These are phyloP conservation scores for Diaporthe aspalathi DNA, from an alignment of 2,329 filamentous ascomycete species.

Conservation along the genomic window DNA sequence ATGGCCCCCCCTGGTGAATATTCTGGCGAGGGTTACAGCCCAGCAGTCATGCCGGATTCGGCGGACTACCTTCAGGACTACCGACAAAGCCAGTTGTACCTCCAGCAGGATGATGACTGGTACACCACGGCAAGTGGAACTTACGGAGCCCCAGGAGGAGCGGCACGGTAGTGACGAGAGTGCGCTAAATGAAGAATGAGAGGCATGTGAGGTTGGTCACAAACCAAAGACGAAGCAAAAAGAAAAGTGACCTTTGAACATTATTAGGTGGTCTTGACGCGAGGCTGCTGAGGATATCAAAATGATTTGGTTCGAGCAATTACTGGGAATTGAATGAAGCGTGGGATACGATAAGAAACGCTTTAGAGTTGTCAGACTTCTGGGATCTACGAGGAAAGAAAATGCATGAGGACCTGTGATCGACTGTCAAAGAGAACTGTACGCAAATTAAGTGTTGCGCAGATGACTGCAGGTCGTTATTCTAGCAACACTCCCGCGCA, in stretches of 20 bases:
- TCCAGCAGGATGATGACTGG: conserved; percentile 31
- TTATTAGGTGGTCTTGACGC: no score
- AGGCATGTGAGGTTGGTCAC: no score
- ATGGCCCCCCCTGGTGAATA: conserved; percentile 4
- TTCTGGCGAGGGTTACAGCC: conserved; percentile 18
- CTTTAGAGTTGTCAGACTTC: background rate
- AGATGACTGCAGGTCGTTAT: no score
- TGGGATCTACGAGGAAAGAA: background rate
- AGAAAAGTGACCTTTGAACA: no score
- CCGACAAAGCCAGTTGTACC: conserved; percentile 22
- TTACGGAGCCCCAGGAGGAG: background rate
- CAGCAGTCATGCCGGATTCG: conserved; percentile 20
- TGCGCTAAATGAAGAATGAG: background rate
- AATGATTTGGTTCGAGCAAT: no score
- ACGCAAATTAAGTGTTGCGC: no score
- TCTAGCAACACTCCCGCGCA: background rate
- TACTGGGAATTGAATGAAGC: background rate
- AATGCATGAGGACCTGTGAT: background rate
- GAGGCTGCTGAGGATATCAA: no score
- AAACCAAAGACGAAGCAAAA: no score
- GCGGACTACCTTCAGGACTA: conserved; percentile 18
- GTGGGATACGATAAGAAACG: background rate
- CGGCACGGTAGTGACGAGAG: background rate
- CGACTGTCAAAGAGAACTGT: no score
- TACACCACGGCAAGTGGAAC: background rate